Evolutionary conservation across 2,329 filamentous ascomycete species (phyloP).

Genomic region (Penicillium vulpinum): DNA sequence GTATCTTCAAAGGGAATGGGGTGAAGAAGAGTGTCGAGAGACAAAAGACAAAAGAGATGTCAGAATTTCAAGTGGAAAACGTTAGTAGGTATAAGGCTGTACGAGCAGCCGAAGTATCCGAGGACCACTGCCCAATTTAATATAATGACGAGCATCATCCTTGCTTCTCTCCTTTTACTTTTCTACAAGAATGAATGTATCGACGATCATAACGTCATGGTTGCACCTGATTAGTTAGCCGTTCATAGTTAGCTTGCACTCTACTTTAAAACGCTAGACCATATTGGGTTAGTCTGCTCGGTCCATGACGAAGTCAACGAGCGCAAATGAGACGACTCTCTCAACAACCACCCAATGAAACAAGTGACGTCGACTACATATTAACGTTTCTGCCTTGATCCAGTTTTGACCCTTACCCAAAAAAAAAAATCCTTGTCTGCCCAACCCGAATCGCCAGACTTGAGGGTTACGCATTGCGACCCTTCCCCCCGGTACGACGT

Average conservation of each 20-base stretch:
- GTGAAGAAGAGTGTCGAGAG: slow-evolving; percentile 2
- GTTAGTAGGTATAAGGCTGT: slow-evolving; percentile 1
- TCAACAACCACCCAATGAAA: slow-evolving; percentile 1
- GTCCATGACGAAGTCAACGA: slow-evolving; percentile 35
- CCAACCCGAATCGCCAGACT: not conserved
- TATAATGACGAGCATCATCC: slow-evolving; percentile 27
- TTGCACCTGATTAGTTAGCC: slow-evolving; percentile 27
- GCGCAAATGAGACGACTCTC: slow-evolving; percentile 22
- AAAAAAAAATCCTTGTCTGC: not conserved
- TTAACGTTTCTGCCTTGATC: slow-evolving; percentile 21
- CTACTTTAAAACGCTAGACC: slow-evolving; percentile 18
- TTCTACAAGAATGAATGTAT: not conserved
- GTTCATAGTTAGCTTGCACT: slow-evolving; percentile 22
- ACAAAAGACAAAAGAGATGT: not conserved
- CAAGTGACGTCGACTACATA: slow-evolving; percentile 25
- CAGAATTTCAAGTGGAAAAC: not conserved
- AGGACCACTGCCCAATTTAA: slow-evolving; percentile 11
- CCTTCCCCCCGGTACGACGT: not conserved
- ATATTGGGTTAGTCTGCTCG: slow-evolving; percentile 14
- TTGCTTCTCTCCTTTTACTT: not conserved
- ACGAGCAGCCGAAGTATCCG: slow-evolving; percentile 23
- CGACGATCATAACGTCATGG: slow-evolving; percentile 38
- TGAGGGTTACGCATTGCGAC: not conserved
- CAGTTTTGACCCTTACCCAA: slow-evolving; percentile 1
- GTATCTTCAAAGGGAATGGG: not conserved